Evolutionary conservation across 768 basidiomycete species (phyloP).

Genomic region (Mycena capillaripes): DNA sequence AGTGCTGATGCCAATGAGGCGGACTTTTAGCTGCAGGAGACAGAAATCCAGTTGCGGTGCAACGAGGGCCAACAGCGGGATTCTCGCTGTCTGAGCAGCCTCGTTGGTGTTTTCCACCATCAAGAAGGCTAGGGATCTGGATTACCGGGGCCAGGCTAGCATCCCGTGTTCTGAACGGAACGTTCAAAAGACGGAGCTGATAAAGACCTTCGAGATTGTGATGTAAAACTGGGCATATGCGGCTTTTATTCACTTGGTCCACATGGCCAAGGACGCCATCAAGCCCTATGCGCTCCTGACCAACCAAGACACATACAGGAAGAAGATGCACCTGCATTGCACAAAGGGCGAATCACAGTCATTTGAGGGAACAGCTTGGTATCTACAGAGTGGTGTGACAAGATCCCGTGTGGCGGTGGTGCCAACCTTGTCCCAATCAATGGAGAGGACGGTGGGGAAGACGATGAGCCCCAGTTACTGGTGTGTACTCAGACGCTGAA

Average conservation of each 20-base stretch:
- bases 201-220: slow-evolving; percentile 15
- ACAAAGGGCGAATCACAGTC: slow-evolving; percentile 22
- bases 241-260: slow-evolving; percentile 12
- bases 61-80: slow-evolving; percentile 8
- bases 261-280: slow-evolving; percentile 1
- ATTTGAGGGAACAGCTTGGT: slow-evolving; percentile 29
- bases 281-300: slow-evolving; percentile 12
- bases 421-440: background rate
- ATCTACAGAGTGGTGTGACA: slow-evolving; percentile 13
- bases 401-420: background rate
- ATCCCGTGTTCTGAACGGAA: slow-evolving; percentile 19
- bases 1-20: too few species aligned
- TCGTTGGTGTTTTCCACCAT: slow-evolving; percentile 19
- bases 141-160: slow-evolving; percentile 10
- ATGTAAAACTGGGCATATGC: slow-evolving; percentile 5
- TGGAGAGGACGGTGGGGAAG: background rate
- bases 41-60: slow-evolving; percentile 19
- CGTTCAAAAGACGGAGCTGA: slow-evolving; percentile 14
- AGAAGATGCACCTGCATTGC: slow-evolving; percentile 9
- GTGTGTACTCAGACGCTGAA: background rate
- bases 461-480: background rate
- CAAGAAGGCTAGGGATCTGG: slow-evolving; percentile 17
- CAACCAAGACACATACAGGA: slow-evolving; percentile 1
- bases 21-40: background rate
- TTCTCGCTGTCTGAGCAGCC: slow-evolving; percentile 9